Evolutionary conservation across 768 basidiomycete genomes (phyloP).

Genomic region (Rhizopogon vesiculosus): DNA sequence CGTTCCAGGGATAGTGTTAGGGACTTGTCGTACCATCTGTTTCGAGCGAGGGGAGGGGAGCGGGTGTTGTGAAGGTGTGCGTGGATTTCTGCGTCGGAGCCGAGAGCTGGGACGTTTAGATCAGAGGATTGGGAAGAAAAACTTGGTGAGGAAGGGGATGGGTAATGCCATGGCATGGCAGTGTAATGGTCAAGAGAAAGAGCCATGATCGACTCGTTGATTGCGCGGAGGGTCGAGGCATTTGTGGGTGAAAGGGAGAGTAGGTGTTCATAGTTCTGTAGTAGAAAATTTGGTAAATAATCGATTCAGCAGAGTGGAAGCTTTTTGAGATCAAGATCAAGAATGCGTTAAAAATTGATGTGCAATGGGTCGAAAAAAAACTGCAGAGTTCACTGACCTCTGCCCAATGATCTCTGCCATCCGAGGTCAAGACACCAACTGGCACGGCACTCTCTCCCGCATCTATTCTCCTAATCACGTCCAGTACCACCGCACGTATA

Average conservation of each 20-base stretch:
- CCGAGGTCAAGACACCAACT: slow-evolving; percentile 72
- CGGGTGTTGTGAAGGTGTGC: slow-evolving; percentile 75
- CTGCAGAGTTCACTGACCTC: slow-evolving; percentile 39
- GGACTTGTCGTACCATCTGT: slow-evolving; percentile 90
- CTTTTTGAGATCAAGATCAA: too few species aligned
- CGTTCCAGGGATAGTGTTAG: slow-evolving; percentile 81
- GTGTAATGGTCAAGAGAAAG: slow-evolving; percentile 80
- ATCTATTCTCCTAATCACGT: slow-evolving; percentile 49
- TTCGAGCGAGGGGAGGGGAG: slow-evolving; percentile 59
- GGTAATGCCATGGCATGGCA: slow-evolving; percentile 9
- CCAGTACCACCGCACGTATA: slow-evolving; percentile 43
- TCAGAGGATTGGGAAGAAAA: slow-evolving; percentile 12
- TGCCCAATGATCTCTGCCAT: slow-evolving; percentile 80
- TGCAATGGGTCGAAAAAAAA: background rate
- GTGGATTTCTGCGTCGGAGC: slow-evolving; percentile 41
- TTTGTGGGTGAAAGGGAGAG: slow-evolving; percentile 66
- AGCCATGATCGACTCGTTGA: slow-evolving; percentile 73
- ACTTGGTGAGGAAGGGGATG: slow-evolving; percentile 11
- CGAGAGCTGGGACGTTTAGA: slow-evolving; percentile 9
- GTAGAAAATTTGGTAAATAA: background rate
- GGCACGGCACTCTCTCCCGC: slow-evolving; percentile 53
- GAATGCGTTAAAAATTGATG: too few species aligned
- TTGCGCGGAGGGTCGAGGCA: slow-evolving; percentile 47
- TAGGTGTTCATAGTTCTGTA: slow-evolving; percentile 69
- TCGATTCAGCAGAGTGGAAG: background rate